Evolutionary conservation across 305 asterid species (phyloP).

Genomic region (Euphrasia arctica): DNA sequence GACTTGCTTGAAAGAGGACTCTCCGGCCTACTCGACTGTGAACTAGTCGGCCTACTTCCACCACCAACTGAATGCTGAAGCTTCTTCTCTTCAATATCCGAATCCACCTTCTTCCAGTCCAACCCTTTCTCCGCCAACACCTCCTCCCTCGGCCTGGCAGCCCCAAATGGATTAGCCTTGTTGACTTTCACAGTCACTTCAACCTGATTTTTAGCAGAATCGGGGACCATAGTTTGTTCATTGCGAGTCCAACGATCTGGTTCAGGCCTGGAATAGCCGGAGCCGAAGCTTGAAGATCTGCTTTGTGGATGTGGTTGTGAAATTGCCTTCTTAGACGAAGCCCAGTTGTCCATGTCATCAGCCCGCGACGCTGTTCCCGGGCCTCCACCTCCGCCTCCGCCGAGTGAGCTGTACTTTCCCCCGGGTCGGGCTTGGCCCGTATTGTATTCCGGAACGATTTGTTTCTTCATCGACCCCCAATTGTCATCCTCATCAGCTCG

Average conservation of each 20-base stretch:
- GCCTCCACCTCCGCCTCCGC: constrained; percentile 46
- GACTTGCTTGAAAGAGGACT: constrained; percentile 61
- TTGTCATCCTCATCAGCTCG: constrained; percentile 89
- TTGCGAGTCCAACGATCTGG: constrained; percentile 76
- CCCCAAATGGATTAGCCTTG: constrained; percentile 91
- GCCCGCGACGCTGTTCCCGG: constrained; percentile 68
- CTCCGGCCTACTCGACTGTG: constrained; percentile 81
- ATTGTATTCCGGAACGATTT: constrained; percentile 42
- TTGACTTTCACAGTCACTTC: constrained; percentile 45
- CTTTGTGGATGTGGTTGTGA: constrained; percentile 36
- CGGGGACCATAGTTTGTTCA: constrained; percentile 44
- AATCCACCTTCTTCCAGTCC: constrained; percentile 94
- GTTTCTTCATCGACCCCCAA: constrained; percentile 79
- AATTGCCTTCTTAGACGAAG: constrained; percentile 50
- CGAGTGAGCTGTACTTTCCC: constrained; percentile 54
- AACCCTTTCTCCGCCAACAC: constrained; percentile 93
- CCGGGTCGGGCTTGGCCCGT: constrained; percentile 42
- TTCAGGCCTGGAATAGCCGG: constrained; percentile 60
- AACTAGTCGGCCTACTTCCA: constrained; percentile 68
- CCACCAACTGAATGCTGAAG: constrained; percentile 30
- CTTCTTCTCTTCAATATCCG: constrained; percentile 69
- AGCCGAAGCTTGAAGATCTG: constrained; percentile 49
- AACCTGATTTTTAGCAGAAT: constrained; percentile 38
- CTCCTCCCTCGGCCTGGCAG: constrained; percentile 96
- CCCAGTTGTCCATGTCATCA: constrained; percentile 90